Base-by-base conservation (phyloP, 169 alveolate genomes). In the Plasmodium coatneyi region DNA sequence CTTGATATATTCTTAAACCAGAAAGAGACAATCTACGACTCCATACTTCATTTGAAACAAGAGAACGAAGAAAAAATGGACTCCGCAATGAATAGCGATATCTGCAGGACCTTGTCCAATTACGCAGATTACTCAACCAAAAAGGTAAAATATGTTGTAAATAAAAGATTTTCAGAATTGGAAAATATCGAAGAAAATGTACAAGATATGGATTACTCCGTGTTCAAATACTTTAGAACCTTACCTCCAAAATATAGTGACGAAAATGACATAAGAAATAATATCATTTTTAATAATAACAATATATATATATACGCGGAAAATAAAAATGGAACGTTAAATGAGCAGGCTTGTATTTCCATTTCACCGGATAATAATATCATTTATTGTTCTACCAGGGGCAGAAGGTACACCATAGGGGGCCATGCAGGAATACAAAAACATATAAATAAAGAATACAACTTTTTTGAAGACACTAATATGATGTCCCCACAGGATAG, bases 301-400 rank as follows among this genome's bases (percentile, higher is more conserved):
- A 89, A 89, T 80, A 89, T 89, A 28, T 89, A 89, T 89, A 89
- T 89, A 32, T 89, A 89, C 71, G 94, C 94, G 14, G 94, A 89
- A 80, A 89, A 89, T 80, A 89, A 89, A 66, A 89, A 89, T 80
- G 94, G 94, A 66, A 89, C 94, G 34, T 79, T 89, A 89, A 89
- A 89, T 89, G 94, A 89, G 71, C 91, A 89, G 16, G 94, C 94
- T 54, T 80, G 94, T 56, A 89, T 89, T 41, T 89, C 94, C 36
- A 80, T 89, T 25, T 89, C 94, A 16, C 93, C 93, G 32, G 82
- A 89, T 72, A 89, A 89, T 66, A 89, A 89, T 70, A 49, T 89
- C 71, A 89, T 89, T 43, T 80, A 89, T 43, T 89, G 90, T 80
- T 78, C 94, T 28, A 89, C 94, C 28, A 79, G 49, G 82, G 94